Base-by-base conservation (phyloP, 2,329 filamentous ascomycete genomes). In the Phialemoniopsis sp. region DNA sequence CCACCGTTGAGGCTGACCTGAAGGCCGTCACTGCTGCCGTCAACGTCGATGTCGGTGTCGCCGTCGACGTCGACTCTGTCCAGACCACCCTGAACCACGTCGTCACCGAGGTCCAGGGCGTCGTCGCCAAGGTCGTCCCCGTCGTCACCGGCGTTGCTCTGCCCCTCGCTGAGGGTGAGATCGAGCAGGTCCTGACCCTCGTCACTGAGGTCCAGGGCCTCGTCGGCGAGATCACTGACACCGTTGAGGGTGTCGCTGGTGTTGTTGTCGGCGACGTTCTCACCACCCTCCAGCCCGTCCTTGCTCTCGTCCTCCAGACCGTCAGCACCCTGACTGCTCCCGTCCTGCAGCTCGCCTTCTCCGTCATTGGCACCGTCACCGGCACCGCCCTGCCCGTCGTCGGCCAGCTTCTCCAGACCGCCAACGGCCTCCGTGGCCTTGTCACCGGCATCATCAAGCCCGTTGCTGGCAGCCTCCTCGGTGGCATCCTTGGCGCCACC, bases 251-350 rank as follows among this genome's bases (percentile, higher is more conserved):
- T 18, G n/a, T 37, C 15, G 35, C 30, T 12, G 15, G 35, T 13
- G 7, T 28, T 13, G 9, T 29, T n/a, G 6, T 28, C 12, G 35
- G 35, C 31, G 18, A 7, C 26, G 14, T 28, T n/a, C 19, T 28
- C 3, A 4, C n/a, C 2, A 53, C 43, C 1, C 51, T 54, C 1
- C 38, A 49, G 4, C 19, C 17, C 12, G 31, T 9, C 8, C 41
- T 56, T 3, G 55, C 67, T 14, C 52, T 65, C 39, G 35, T 37
- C 15, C n/a, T 37, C 19, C 13, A 9, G 14, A 16, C 31, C 35
- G 28, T 30, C 35, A 16, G 18, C n/a, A 14, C 28, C 15, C 26
- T 30, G n/a, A 14, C 30, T 12, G 19, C 12, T 28, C 14, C 28
- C 8, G 26, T 37, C 15, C n/a, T 37, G 12, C 12, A 6, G 14